Evolutionary conservation across 352 stramenopile species (phyloP), one percentile per base, ranked within the genome.

Genomic region (Phytophthora crassamura): DNA sequence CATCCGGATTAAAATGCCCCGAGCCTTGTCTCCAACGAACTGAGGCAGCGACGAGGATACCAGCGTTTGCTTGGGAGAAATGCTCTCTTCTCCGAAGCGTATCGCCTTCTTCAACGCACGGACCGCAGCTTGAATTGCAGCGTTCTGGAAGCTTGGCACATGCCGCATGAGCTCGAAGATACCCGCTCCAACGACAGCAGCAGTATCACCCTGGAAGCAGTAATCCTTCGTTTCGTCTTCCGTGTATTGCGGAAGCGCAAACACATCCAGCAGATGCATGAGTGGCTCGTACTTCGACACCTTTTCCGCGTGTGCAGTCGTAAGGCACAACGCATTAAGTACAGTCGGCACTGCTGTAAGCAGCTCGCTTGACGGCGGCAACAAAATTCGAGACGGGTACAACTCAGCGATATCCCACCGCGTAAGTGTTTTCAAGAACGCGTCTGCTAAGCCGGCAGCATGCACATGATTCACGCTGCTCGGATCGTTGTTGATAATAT

Each of bases 401-500:
- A 93, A 42, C 14, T 89, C 74, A 12, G 67, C 64, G 47, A 92
- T 77, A 65, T 94, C 73, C 76, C 88, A 93, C 0, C 85, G 79
- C 35, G 86, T 94, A n/a, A 99, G 64, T 51, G 98, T 93, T 42
- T 91, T 78, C 11, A 99, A 78, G 59, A 98, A 98, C 0, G 83
- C 86, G 35, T 97, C 88, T 5, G 95, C 97, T 39, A 99, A 80
- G 22, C 97, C 97, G 20, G 82, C 89, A 52, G 88, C 75, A 67
- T 98, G 94, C 7, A 99, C 89, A 72, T 98, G 84, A 73, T 98
- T 92, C 39, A 99, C 91, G 68, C 97, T 94, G 62, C 80, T 98
- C 69, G 80, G 97, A 77, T 99, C 96, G 39, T 96, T 97, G 78
- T 99, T 99, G 78, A 98, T 97, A n/a, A 99, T 84, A 78, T 99